Evolutionary conservation across 768 basidiomycete genomes (phyloP).

Genomic region (Phylloporus scabripes): DNA sequence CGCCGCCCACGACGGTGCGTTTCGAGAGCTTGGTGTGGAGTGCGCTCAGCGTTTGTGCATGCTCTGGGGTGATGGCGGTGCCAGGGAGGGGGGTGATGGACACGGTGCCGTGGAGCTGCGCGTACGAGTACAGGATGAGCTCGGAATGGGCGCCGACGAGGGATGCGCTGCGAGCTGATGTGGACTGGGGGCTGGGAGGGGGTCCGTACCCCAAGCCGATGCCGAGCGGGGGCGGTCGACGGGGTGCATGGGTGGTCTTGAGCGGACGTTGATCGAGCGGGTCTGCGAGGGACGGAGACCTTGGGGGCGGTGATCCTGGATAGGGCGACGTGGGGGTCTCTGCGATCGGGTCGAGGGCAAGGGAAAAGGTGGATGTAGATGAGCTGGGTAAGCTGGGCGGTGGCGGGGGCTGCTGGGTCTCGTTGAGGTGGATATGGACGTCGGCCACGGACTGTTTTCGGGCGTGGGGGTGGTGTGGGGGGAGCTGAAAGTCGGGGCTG

Average conservation of each 20-base stretch:
- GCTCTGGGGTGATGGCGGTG: slow-evolving; percentile 37
- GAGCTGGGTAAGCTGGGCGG: slow-evolving; percentile 30
- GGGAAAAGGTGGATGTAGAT: slow-evolving; percentile 44
- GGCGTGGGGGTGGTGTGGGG: slow-evolving; percentile 68
- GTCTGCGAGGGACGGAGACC: slow-evolving; percentile 26
- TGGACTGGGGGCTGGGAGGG: slow-evolving; percentile 21
- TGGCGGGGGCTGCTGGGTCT: slow-evolving; percentile 19
- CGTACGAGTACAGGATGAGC: slow-evolving; percentile 80
- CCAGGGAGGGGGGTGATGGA: slow-evolving; percentile 48
- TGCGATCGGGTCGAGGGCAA: slow-evolving; percentile 45
- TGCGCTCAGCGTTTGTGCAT: slow-evolving; percentile 39
- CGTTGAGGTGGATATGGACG: slow-evolving; percentile 36
- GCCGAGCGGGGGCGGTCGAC: slow-evolving; percentile 38
- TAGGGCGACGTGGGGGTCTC: slow-evolving; percentile 38
- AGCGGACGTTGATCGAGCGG: slow-evolving; percentile 17
- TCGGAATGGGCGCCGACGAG: slow-evolving; percentile 53
- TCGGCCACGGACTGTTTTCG: slow-evolving; percentile 68
- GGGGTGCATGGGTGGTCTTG: slow-evolving; percentile 29
- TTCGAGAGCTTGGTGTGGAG: slow-evolving; percentile 49
- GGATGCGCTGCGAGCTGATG: slow-evolving; percentile 35
- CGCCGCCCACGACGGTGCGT: slow-evolving; percentile 47
- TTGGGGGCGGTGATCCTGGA: slow-evolving; percentile 33
- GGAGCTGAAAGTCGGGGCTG: slow-evolving; percentile 45
- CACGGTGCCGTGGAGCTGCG: slow-evolving; percentile 68
- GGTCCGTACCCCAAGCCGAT: slow-evolving; percentile 48